Evolutionary conservation across 768 basidiomycete genomes (phyloP), one percentile per base, ranked within the genome.

Genomic region (Amanita pseudoporphyria): DNA sequence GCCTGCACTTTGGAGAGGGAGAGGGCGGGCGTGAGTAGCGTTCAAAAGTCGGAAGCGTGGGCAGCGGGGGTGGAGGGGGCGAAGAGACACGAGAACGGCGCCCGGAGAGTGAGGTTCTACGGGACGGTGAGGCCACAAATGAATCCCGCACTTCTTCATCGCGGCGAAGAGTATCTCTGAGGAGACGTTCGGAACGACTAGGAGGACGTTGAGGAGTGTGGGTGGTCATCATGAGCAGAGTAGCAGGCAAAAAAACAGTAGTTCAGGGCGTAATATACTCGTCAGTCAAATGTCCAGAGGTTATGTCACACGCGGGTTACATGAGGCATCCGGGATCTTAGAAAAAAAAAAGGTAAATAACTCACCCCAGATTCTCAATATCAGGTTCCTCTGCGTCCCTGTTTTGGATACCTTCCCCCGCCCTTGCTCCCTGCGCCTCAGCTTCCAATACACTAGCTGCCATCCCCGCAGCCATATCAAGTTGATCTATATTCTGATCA

Each of bases 151-250:
- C 68, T 62, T 66, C 48, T 41, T 70, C 75, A 56, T 70, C 79
- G 41, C 74, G 68, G 24, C 67, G 62, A 47, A 82, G 71, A 9
- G 80, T 72, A 53, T 80, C 72, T 45, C 79, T 68, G 43, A 82
- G 68, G 40, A 82, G 71, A 9, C 71, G 69, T 56, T 81, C 75
- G 3, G 77, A 78, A 49, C 77, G 69, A 31, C 74, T 74, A 0
- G 76, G 65, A 0, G 77, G 69, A 43, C 72, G 69, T 14, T 61
- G 50, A 42, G 62, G 60, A 6, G 60, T 32, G 21, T 21, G 28
- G 19, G 42, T 9, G 5, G 45, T 22, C 39, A 49, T 42, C 26
- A 18, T 22, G 38, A 31, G 13, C 2, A 31, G 14, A 22, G 28
- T 9, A 31, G 14, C n/a, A n/a, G n/a, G n/a, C n/a, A n/a, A n/a